Evolutionary conservation across 768 basidiomycete genomes (phyloP).

Genomic region (Lanmaoa rubissima): DNA sequence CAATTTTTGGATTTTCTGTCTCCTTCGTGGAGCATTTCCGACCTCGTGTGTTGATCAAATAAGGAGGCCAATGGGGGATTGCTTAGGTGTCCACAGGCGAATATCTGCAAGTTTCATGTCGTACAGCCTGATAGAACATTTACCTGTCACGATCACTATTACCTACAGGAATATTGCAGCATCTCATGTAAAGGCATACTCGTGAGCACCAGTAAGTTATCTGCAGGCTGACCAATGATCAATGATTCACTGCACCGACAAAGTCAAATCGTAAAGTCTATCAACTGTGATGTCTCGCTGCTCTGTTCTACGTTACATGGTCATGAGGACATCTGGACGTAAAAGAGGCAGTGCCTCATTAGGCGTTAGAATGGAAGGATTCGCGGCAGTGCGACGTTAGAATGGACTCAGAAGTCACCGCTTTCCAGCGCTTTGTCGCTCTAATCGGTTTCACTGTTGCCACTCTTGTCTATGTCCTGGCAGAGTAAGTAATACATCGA

Average conservation of each 20-base stretch:
- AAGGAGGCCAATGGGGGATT: background rate
- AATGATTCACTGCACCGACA: background rate
- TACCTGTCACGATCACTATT: background rate
- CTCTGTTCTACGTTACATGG: background rate
- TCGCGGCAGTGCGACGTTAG: background rate
- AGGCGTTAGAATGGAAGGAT: constrained; percentile 4
- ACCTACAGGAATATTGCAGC: background rate
- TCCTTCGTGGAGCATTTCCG: constrained; percentile 17
- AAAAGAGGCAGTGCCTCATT: background rate
- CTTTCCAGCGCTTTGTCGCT: background rate
- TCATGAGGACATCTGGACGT: background rate
- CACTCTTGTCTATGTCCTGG: constrained; percentile 24
- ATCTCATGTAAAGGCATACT: background rate
- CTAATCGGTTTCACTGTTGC: background rate
- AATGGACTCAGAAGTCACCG: background rate
- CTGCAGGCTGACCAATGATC: background rate
- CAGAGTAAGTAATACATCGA: constrained; percentile 21
- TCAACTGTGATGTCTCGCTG: background rate
- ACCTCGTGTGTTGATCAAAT: background rate
- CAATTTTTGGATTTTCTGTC: constrained; percentile 14
- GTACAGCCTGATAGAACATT: background rate
- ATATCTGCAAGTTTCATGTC: background rate
- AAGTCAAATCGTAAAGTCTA: background rate
- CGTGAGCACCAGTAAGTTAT: background rate
- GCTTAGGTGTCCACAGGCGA: background rate